Evolutionary conservation across 345 rosid species (phyloP).

Genomic region (Euclidium syriacum): DNA sequence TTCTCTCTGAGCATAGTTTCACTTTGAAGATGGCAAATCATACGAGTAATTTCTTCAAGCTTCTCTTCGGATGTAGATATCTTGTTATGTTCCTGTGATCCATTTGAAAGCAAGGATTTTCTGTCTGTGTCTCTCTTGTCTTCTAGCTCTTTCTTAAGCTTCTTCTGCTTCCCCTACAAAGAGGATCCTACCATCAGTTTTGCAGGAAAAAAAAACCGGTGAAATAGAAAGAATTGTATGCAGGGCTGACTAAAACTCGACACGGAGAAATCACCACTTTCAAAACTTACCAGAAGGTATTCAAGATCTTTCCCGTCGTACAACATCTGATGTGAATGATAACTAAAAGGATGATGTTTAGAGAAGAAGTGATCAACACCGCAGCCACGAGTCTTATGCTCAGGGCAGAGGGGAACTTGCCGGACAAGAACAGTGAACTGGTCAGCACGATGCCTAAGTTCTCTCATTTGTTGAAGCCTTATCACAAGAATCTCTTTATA

Average conservation of each 20-base stretch:
- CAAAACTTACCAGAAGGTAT: conserved; percentile 49
- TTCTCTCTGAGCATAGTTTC: conserved; percentile 50
- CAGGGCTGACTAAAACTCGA: too few relatives aligned
- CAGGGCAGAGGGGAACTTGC: conserved; percentile 63
- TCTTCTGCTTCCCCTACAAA: conserved; percentile 55
- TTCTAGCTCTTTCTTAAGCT: conserved; percentile 42
- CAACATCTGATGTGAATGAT: conserved; percentile 63
- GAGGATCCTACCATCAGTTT: background rate
- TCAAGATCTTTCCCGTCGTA: conserved; percentile 58
- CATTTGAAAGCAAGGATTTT: conserved; percentile 31
- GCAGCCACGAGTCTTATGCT: conserved; percentile 52
- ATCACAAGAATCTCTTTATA: conserved; percentile 52
- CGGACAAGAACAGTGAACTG: conserved; percentile 74
- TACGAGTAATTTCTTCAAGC: conserved; percentile 49
- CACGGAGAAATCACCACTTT: too few relatives aligned
- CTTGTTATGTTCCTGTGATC: conserved; percentile 28
- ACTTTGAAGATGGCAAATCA: conserved; percentile 49
- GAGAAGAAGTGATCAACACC: conserved; percentile 79
- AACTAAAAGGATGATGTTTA: conserved; percentile 55
- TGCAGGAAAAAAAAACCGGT: background rate
- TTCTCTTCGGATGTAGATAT: conserved; percentile 47
- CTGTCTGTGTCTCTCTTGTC: conserved; percentile 32
- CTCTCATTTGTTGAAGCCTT: conserved; percentile 55
- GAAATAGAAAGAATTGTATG: too few relatives aligned
- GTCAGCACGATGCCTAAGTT: conserved; percentile 57